These are phyloP conservation scores for Rubus idaeus DNA, from an alignment of 306 rosid species.

Conservation along the genomic window DNA sequence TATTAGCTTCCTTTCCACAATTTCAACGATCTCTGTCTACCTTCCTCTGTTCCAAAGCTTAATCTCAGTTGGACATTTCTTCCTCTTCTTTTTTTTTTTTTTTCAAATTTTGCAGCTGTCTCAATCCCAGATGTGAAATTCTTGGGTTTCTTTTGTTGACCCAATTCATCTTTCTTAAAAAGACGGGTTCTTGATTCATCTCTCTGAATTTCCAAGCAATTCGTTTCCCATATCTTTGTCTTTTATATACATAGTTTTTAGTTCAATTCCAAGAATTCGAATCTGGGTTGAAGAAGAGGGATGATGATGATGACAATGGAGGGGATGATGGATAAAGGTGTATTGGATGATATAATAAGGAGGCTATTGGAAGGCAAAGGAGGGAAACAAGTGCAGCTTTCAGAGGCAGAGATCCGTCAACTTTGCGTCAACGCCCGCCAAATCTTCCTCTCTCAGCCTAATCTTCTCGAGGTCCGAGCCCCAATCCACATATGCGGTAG, in stretches of 20 bases:
- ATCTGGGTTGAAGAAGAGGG: slow-evolving; percentile 12
- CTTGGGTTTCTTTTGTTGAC: slow-evolving; percentile 27
- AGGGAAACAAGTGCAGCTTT: slow-evolving; percentile 90
- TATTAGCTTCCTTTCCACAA: not conserved
- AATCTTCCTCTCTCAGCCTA: slow-evolving; percentile 88
- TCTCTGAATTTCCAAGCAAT: not conserved
- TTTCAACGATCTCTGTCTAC: not conserved
- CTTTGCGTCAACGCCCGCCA: slow-evolving; percentile 93
- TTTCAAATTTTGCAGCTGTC: not conserved
- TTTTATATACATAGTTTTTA: not conserved
- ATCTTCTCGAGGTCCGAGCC: slow-evolving; percentile 65
- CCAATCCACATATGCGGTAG: slow-evolving; percentile 84
- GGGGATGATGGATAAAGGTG: slow-evolving; percentile 76
- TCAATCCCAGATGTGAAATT: not conserved
- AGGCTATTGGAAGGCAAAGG: slow-evolving; percentile 84
- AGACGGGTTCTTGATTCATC: not conserved
- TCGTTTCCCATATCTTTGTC: not conserved
- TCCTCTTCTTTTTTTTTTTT: not conserved
- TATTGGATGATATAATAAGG: slow-evolving; percentile 74
- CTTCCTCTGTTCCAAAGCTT: not conserved
- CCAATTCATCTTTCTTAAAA: slow-evolving; percentile 7
- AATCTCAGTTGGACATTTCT: not conserved
- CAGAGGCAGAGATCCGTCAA: slow-evolving; percentile 96
- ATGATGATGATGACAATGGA: slow-evolving; percentile 80
- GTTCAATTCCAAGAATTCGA: not conserved